Base-by-base conservation (phyloP, 176 grass and related monocot species). In the Rhipidocladum racemiflorum region DNA sequence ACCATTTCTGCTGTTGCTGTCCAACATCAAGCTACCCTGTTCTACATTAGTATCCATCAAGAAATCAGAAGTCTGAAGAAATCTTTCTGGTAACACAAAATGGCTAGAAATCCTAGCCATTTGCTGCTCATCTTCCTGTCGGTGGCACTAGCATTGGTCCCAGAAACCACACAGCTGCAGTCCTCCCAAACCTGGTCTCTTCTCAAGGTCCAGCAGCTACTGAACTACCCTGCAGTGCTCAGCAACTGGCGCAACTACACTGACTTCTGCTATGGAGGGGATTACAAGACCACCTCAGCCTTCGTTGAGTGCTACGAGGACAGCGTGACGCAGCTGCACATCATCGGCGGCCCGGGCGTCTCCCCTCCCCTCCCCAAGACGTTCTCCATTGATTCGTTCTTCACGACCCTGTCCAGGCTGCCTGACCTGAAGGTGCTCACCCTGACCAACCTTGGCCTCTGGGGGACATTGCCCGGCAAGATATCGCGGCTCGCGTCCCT, bases 321-420 rank as follows among this genome's bases (percentile, higher is more conserved):
- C 67, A 99, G 92, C 83, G 89, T 99, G 27, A 99, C 96, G 13
- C 96, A 99, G 56, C 91, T 99, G 30, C 92, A 95, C 65, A 93
- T 99, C 78, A 81, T 89, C 20, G 96, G 92, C 20, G 96, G 92
- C 25, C 55, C 44, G 74, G 20, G 30, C 18, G 74, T 78, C 24
- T 51, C 84, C 4, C 75, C 81, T 3, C 78, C 88, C 57, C 92
- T 91, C 39, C 85, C 96, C 35, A 88, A 76, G 38, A 90, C 74
- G 29, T 99, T 99, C 90, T 90, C 84, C 72, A 75, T 95, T 34
- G 93, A 91, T 16, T 87, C 93, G 72, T 80, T 99, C 61, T 93
- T 95, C 82, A 93, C 96, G 13, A 95, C 96, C 65, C 91, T 99
- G 24, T 82, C 93, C 4, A 84, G 91, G 86, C 79, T 99, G 12